Percentiles rank a stretch among this genome's conserved stretches.
Conservation (phyloP, 2,329 filamentous ascomycete species). For the Apiospora koreana region DNA sequence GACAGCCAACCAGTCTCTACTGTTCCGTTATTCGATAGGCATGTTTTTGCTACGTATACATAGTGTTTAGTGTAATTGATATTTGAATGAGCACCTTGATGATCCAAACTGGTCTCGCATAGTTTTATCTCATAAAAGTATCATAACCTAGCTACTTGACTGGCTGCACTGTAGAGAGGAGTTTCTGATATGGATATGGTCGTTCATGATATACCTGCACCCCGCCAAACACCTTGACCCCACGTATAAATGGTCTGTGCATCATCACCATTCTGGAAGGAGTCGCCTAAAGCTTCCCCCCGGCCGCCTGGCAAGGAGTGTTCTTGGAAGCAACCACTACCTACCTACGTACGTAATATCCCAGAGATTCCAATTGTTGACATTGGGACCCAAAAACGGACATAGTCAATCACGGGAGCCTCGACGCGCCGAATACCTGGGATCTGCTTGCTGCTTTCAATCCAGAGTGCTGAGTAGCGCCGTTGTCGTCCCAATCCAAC, state of each 20-base stretch:
- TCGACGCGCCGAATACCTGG: not conserved
- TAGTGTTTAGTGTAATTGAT: not conserved
- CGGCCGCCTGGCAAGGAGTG: not conserved
- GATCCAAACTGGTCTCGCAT: not conserved
- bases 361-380: not conserved
- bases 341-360: not conserved
- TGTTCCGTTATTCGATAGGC: not conserved
- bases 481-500: not conserved
- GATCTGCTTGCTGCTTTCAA: not conserved
- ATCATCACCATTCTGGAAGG: not conserved
- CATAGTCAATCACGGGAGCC: not conserved
- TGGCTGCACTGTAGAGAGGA: too few relatives aligned
- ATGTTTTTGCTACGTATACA: not conserved
- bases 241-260: conserved; percentile 1
- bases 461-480: not conserved
- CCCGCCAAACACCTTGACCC: not conserved
- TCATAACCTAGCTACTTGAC: too few relatives aligned
- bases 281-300: not conserved
- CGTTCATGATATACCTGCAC: not conserved
- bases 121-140: too few relatives aligned
- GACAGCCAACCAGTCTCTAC: not conserved
- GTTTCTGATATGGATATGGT: not conserved
- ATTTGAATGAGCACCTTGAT: not conserved
- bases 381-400: not conserved
- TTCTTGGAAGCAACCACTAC: not conserved